Base-by-base conservation (phyloP, 2,329 filamentous ascomycete genomes). In the Aspergillus tubingensis region DNA sequence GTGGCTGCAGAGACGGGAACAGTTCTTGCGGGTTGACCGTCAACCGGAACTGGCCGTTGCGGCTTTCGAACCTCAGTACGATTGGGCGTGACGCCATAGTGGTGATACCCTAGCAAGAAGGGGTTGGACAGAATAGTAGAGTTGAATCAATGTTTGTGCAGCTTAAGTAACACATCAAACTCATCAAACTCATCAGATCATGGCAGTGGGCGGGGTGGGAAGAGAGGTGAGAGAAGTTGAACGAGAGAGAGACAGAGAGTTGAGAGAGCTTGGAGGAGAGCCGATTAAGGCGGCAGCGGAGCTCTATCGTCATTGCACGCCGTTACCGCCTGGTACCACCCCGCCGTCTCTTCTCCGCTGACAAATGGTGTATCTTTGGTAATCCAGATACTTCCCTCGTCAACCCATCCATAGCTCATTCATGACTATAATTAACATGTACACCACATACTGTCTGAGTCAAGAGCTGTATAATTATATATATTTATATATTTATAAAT, bases 21-120 rank as follows among this genome's bases (percentile, higher is more conserved):
- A 88, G 88, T 64, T 91, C 88, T 44, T 85, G 83, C 54, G 88
- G 85, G 68, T 93, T 88, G 67, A 96, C 86, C 54, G 84, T 91
- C 70, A 98, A 82, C 68, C 95, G 90, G 77, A 93, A 89, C 83
- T 95, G 95, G 80, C 95, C 95, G 80, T 97, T 92, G 65, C 91
- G 92, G 74, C 92, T 92, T 71, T 93, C 89, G 68, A 96, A 91
- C 76, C 93, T 87, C 59, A 97, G 82, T 72, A 96, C 84, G 87
- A 96, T 96, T 65, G 73, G 79, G 73, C 72, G 67, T 51, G 76
- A 68, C 23, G 76, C 68, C 77, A 79, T 80, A 39, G 50, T 65
- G 63, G 48, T 30, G 17, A 48, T 21, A 36, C 49, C n/a, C 8
- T 6, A 25, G 27, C 3, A 36, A 27, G 36, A 17, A 15, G n/a